A percentile compares a stretch with the other conserved stretches of the same genome.
phyloP scores from a whole-genome alignment of 2,329 filamentous ascomycete species.

The Juglanconis juglandina region DNA sequence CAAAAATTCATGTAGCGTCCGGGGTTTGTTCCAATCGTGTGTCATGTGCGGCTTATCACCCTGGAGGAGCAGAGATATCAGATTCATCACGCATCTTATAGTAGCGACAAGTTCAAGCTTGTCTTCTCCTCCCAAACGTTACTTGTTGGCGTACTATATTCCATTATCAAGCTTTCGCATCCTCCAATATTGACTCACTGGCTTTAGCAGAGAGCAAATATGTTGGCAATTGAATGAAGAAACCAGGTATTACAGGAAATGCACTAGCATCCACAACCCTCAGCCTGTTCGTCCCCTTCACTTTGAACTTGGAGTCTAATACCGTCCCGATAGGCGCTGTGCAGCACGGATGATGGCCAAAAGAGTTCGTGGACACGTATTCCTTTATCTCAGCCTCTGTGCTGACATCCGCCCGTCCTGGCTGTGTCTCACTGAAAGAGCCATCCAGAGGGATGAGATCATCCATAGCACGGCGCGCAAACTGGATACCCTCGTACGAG shows the following conservation, averaged over 20 bases:
- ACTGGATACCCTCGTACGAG: slow-evolving; percentile 51
- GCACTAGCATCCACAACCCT: slow-evolving; percentile 55
- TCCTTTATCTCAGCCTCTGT: slow-evolving; percentile 20
- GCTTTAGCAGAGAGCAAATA: slow-evolving; percentile 37
- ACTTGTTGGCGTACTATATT: too few species aligned
- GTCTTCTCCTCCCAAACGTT: too few species aligned
- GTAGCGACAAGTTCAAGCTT: too few species aligned
- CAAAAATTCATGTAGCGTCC: too few species aligned
- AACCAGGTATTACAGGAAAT: slow-evolving; percentile 45
- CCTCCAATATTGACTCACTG: slow-evolving; percentile 13
- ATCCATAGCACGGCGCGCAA: slow-evolving; percentile 36
- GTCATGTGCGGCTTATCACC: too few species aligned
- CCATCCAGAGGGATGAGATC: slow-evolving; percentile 10
- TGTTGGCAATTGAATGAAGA: slow-evolving; percentile 44
- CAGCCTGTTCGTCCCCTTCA: slow-evolving; percentile 47
- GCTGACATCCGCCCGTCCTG: slow-evolving; percentile 13
- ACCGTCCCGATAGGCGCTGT: slow-evolving; percentile 37
- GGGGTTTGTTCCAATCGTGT: too few species aligned
- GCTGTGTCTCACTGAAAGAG: slow-evolving; percentile 21
- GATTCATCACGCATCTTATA: too few species aligned
- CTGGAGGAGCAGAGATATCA: too few species aligned
- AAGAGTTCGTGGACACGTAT: slow-evolving; percentile 19
- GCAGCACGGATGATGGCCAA: slow-evolving; percentile 20
- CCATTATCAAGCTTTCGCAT: not conserved
- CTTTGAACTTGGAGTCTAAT: slow-evolving; percentile 49